A percentile compares a stretch with the other conserved stretches of the same genome.
phyloP scores from a whole-genome alignment of 1,139 yeast species.

The Tardiomyces digboiensis region DNA sequence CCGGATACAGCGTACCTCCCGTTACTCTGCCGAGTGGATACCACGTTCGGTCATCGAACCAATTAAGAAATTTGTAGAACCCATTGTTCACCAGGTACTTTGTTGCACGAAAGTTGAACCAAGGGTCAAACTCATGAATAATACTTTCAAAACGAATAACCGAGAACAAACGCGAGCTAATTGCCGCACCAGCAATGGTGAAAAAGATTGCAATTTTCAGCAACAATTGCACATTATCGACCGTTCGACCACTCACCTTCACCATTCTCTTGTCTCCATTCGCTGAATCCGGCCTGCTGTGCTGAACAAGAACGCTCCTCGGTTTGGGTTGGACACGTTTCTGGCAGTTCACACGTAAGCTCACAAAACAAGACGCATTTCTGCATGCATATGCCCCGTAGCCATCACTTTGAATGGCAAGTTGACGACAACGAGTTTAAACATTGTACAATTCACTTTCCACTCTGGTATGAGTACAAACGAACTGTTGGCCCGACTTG shows the following conservation, averaged over 20 bases:
- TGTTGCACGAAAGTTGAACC: conserved; percentile 97
- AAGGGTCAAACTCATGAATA: conserved; percentile 98
- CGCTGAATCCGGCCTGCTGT: too few relatives aligned
- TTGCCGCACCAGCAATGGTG: conserved; percentile 80
- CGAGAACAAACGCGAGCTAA: conserved; percentile 72
- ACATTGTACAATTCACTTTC: too few relatives aligned
- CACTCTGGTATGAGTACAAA: too few relatives aligned
- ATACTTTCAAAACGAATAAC: conserved; percentile 71
- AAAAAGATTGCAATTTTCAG: conserved; percentile 57
- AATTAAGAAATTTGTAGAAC: conserved; percentile 84
- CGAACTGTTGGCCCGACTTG: neutral
- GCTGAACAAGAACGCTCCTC: too few relatives aligned
- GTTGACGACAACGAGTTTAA: too few relatives aligned
- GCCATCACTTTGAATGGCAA: too few relatives aligned
- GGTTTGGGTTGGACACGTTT: too few relatives aligned
- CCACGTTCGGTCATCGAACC: conserved; percentile 99
- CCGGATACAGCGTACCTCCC: conserved; percentile 98
- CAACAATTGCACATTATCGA: conserved; percentile 27
- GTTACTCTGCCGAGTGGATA: conserved; percentile 98
- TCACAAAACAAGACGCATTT: too few relatives aligned
- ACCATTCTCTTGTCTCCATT: neutral
- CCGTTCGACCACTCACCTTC: conserved; percentile 5
- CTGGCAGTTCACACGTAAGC: too few relatives aligned
- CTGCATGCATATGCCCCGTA: too few relatives aligned
- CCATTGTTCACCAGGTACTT: conserved; percentile 78